These are phyloP conservation scores for Schwanniomyces yamadae DNA, from an alignment of 805 yeast genomes.

Conservation along the genomic window DNA sequence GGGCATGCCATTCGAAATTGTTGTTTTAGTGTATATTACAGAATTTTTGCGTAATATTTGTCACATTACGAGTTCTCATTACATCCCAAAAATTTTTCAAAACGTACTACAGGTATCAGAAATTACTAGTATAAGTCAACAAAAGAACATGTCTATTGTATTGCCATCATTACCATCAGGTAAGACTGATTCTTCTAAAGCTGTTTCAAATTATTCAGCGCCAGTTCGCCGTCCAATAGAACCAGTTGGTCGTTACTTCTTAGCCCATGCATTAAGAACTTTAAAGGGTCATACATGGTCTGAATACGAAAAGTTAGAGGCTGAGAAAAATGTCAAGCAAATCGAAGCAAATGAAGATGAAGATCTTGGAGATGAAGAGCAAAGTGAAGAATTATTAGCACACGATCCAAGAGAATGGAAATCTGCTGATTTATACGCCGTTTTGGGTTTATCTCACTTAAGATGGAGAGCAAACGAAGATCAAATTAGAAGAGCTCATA, in stretches of 20 bases:
- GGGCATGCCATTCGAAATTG: too few species aligned
- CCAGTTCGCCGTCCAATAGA: slow-evolving; percentile 81
- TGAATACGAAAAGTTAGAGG: slow-evolving; percentile 91
- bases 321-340: slow-evolving; percentile 75
- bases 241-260: slow-evolving; percentile 94
- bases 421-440: slow-evolving; percentile 92
- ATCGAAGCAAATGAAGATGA: slow-evolving; percentile 64
- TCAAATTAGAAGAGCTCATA: slow-evolving; percentile 94
- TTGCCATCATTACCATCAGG: slow-evolving; percentile 52
- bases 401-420: slow-evolving; percentile 99
- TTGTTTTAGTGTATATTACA: neutral
- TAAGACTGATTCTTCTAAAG: slow-evolving; percentile 49
- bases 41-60: slow-evolving; percentile 4
- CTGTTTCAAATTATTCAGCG: slow-evolving; percentile 50
- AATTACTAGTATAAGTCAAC: neutral
- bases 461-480: slow-evolving; percentile 90
- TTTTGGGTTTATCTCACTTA: slow-evolving; percentile 86
- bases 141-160: slow-evolving; percentile 33
- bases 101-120: neutral
- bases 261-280: slow-evolving; percentile 95
- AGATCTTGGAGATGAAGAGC: slow-evolving; percentile 74
- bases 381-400: slow-evolving; percentile 62
- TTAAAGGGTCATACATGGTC: slow-evolving; percentile 98
- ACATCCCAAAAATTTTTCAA: slow-evolving; percentile 12
- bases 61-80: slow-evolving; percentile 7